phyloP scores from a whole-genome alignment of 1,284 basidiomycete species.

The Sparassis latifolia region DNA sequence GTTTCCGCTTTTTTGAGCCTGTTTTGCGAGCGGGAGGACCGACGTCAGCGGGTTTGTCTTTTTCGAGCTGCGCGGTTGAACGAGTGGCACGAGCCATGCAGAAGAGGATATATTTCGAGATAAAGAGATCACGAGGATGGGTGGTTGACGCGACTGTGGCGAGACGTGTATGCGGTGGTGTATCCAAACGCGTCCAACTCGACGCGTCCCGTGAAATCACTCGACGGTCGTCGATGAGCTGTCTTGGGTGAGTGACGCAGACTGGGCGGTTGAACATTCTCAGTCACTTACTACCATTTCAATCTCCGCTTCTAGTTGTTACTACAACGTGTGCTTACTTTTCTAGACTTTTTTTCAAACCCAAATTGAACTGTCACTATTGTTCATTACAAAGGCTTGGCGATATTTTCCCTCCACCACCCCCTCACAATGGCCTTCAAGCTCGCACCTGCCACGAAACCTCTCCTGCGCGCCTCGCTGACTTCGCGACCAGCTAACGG shows the following conservation, averaged over 20 bases:
- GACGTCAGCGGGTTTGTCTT: constrained; percentile 22
- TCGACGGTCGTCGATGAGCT: constrained; percentile 8
- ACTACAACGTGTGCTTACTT: neutral
- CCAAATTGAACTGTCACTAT: too few species aligned
- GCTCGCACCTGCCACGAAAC: constrained; percentile 26
- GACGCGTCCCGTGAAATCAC: constrained; percentile 23
- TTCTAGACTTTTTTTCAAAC: neutral
- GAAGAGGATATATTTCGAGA: constrained; percentile 5
- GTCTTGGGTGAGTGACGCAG: too few species aligned
- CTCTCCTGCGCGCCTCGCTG: constrained; percentile 52
- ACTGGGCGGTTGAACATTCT: too few species aligned
- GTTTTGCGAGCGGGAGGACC: constrained; percentile 24
- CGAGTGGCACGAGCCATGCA: constrained; percentile 69
- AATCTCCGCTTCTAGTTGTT: constrained; percentile 14
- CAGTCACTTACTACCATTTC: constrained; percentile 4
- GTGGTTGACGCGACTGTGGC: constrained; percentile 29
- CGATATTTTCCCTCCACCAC: too few species aligned
- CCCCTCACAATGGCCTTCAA: constrained; percentile 29
- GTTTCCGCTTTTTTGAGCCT: constrained; percentile 60
- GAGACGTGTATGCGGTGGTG: constrained; percentile 11
- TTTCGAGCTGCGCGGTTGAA: constrained; percentile 42
- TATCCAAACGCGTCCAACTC: constrained; percentile 20
- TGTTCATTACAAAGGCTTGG: neutral
- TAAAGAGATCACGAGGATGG: constrained; percentile 13
- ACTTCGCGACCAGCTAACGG: constrained; percentile 64